These are phyloP conservation scores for Chytriomyces hyalinus DNA, from an alignment of 192 early-diverging fungal genomes.

Conservation along the genomic window DNA sequence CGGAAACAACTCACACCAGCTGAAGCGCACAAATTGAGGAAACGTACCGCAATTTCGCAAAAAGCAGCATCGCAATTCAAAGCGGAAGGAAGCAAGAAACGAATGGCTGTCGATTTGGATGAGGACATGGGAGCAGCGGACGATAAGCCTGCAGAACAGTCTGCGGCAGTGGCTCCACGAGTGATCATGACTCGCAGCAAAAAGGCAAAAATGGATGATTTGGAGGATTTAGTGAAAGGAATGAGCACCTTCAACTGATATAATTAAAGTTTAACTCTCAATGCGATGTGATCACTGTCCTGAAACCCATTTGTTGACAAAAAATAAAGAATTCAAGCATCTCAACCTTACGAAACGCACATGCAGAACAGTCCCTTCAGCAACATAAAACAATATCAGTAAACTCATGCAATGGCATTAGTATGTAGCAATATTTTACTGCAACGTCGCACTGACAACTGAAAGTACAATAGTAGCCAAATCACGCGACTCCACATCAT, in stretches of 20 bases:
- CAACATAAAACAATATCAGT: too few species aligned
- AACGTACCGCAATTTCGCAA: background rate
- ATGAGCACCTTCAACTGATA: constrained; percentile 10
- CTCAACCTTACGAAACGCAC: too few species aligned
- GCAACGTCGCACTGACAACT: constrained; percentile 11
- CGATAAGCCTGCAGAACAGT: background rate
- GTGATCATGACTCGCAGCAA: background rate
- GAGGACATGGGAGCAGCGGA: background rate
- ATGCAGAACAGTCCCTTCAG: too few species aligned
- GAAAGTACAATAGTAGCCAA: constrained; percentile 14
- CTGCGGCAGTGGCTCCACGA: background rate
- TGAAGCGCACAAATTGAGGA: background rate
- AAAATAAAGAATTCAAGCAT: too few species aligned
- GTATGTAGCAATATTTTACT: background rate
- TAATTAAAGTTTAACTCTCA: background rate
- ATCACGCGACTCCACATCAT: background rate
- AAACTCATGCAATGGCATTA: too few species aligned
- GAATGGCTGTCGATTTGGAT: constrained; percentile 4
- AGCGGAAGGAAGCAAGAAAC: constrained; percentile 9
- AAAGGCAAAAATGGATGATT: constrained; percentile 22
- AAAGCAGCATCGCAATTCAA: background rate
- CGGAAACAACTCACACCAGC: too few species aligned
- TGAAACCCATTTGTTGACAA: too few species aligned
- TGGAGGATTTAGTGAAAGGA: constrained; percentile 31
- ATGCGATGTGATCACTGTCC: too few species aligned